Evolutionary conservation across 805 yeast species (phyloP).

Genomic region (Vanderwaltozyma polyspora): DNA sequence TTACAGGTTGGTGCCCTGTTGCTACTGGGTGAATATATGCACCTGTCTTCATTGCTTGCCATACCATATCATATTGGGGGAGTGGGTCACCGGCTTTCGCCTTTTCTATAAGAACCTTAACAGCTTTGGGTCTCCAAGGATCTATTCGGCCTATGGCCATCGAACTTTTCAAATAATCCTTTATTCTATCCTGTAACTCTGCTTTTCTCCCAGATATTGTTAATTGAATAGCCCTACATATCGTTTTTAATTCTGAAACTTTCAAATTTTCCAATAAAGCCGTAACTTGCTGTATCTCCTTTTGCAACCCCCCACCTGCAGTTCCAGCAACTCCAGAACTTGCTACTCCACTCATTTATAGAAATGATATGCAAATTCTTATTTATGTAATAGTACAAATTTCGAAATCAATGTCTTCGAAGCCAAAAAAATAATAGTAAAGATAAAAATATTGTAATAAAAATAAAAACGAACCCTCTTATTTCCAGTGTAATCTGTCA

Average conservation of each 20-base stretch:
- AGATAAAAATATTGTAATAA: too few species aligned
- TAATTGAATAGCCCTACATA: conserved; percentile 41
- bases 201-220: conserved; percentile 49
- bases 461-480: too few species aligned
- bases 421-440: too few species aligned
- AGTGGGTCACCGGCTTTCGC: conserved; percentile 25
- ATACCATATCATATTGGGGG: conserved; percentile 31
- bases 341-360: too few species aligned
- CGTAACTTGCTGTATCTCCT: conserved; percentile 25
- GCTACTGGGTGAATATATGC: conserved; percentile 18
- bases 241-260: conserved; percentile 41
- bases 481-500: too few species aligned
- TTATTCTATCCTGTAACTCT: conserved; percentile 45
- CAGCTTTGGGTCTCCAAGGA: conserved; percentile 35
- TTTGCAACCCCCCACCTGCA: conserved; percentile 18
- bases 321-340: conserved; percentile 97
- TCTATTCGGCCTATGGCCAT: conserved; percentile 29
- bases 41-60: conserved; percentile 15
- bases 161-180: conserved; percentile 35
- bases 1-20: conserved; percentile 14
- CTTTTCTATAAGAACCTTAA: conserved; percentile 34
- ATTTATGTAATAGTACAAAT: too few species aligned
- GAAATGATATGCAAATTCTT: too few species aligned
- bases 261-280: conserved; percentile 29
- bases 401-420: too few species aligned